These are phyloP conservation scores for Nicotiana knightiana DNA, from an alignment of 257 asterid species.

Conservation along the genomic window DNA sequence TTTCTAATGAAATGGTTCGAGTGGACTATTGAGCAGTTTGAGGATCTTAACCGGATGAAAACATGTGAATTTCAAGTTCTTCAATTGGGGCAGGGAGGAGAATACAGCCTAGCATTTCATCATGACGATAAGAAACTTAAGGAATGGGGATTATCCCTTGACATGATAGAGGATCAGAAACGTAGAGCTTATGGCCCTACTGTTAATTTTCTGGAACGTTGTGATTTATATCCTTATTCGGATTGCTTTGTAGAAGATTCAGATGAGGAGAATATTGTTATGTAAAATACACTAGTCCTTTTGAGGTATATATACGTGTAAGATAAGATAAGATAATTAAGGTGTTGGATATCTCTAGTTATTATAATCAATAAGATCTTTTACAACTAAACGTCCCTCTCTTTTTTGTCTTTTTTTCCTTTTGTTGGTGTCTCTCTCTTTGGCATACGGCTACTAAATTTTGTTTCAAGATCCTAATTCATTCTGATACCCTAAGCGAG, in stretches of 20 bases:
- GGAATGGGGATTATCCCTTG: constrained; percentile 47
- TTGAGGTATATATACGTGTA: neutral
- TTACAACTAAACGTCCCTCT: neutral
- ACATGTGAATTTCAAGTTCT: constrained; percentile 43
- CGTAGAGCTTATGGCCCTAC: constrained; percentile 21
- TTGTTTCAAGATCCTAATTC: neutral
- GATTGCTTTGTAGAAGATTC: constrained; percentile 4
- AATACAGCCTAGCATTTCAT: constrained; percentile 53
- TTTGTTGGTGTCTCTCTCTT: neutral
- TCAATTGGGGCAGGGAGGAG: constrained; percentile 43
- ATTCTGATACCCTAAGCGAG: neutral
- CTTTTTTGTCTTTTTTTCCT: no score
- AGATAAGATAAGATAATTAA: neutral
- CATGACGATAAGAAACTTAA: constrained; percentile 32
- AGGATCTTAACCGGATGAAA: constrained; percentile 36
- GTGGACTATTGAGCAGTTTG: constrained; percentile 64
- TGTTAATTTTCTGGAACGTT: neutral
- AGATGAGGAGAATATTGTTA: neutral
- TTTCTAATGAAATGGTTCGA: constrained; percentile 70
- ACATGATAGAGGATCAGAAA: constrained; percentile 53
- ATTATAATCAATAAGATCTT: neutral
- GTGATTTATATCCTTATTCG: neutral
- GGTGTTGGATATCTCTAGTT: neutral
- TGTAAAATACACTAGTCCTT: neutral
- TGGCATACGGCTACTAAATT: neutral